These are phyloP conservation scores for Geotrichum cucujoidarum DNA, from an alignment of 1,139 yeast species.

Conservation along the genomic window DNA sequence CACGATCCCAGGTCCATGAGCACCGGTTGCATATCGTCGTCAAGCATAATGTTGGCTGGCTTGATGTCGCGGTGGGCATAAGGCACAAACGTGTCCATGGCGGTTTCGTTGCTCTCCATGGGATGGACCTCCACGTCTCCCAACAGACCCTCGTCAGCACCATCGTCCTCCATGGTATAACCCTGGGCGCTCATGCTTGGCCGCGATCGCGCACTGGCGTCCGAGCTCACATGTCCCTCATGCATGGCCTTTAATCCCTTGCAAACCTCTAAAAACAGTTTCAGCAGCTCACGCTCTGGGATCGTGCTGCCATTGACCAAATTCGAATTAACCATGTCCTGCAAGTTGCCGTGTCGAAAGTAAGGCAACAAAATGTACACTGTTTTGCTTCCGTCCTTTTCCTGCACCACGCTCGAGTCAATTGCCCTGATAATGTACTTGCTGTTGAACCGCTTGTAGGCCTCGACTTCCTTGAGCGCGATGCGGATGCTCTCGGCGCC, in stretches of 20 bases:
- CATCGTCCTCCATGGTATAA: constrained; percentile 16
- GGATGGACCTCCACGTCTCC: constrained; percentile 29
- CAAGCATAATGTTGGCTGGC: constrained; percentile 83
- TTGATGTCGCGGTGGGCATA: constrained; percentile 84
- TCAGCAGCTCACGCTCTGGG: constrained; percentile 58
- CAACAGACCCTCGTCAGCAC: constrained; percentile 27
- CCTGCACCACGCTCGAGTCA: constrained; percentile 68
- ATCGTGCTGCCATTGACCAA: constrained; percentile 51
- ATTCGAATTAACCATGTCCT: constrained; percentile 65
- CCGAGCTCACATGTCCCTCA: constrained; percentile 38
- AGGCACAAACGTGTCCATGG: constrained; percentile 56
- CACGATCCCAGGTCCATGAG: constrained; percentile 84
- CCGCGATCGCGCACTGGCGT: constrained; percentile 30
- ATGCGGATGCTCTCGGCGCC: constrained; percentile 68
- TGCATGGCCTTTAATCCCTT: constrained; percentile 76
- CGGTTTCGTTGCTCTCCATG: constrained; percentile 34
- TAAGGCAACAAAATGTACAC: constrained; percentile 77
- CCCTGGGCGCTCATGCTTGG: constrained; percentile 8
- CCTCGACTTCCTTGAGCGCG: constrained; percentile 73
- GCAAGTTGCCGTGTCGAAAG: constrained; percentile 65
- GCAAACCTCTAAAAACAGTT: constrained; percentile 62
- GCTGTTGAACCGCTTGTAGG: constrained; percentile 63
- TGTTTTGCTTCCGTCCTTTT: constrained; percentile 71
- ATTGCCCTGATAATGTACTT: constrained; percentile 66
- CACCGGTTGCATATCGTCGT: constrained; percentile 60